Evolutionary conservation across 2,329 filamentous ascomycete genomes (phyloP).

Genomic region (Diaporthe velutina): DNA sequence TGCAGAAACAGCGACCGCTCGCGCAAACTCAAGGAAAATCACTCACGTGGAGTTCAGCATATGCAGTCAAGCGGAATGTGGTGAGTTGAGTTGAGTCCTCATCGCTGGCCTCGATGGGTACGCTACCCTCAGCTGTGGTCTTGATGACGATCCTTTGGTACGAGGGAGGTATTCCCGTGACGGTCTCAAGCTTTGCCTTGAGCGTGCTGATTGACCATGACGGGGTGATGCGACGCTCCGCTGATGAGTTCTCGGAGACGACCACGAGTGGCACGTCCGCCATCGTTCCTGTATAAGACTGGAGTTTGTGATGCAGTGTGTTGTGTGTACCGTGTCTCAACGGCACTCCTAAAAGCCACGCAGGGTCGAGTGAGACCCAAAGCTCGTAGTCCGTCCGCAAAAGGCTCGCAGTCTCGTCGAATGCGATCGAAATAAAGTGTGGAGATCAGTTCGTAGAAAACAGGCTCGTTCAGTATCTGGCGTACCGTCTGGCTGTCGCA

Average conservation of each 20-base stretch:
- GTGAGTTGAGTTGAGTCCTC: constrained; percentile 78
- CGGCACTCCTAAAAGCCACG: background rate
- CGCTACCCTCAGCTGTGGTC: constrained; percentile 69
- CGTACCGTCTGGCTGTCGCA: background rate
- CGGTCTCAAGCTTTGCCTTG: constrained; percentile 88
- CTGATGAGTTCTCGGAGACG: constrained; percentile 80
- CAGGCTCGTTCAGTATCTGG: background rate
- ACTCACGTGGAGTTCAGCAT: constrained; percentile 86
- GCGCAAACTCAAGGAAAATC: background rate
- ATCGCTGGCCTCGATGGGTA: constrained; percentile 76
- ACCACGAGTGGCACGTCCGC: constrained; percentile 83
- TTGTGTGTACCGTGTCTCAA: background rate
- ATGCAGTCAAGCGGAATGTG: constrained; percentile 76
- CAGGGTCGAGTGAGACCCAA: background rate
- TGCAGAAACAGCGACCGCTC: background rate
- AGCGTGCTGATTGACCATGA: constrained; percentile 90
- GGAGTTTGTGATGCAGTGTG: background rate
- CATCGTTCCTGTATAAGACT: constrained; percentile 56
- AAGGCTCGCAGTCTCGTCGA: background rate
- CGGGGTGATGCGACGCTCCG: constrained; percentile 91
- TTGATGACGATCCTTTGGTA: constrained; percentile 83
- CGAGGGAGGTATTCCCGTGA: constrained; percentile 89
- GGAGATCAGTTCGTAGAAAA: background rate
- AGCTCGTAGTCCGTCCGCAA: background rate
- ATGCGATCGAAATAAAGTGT: background rate